Evolutionary conservation across 78 protist genomes (phyloP).

Genomic region (Pigoraptor vietnamica): DNA sequence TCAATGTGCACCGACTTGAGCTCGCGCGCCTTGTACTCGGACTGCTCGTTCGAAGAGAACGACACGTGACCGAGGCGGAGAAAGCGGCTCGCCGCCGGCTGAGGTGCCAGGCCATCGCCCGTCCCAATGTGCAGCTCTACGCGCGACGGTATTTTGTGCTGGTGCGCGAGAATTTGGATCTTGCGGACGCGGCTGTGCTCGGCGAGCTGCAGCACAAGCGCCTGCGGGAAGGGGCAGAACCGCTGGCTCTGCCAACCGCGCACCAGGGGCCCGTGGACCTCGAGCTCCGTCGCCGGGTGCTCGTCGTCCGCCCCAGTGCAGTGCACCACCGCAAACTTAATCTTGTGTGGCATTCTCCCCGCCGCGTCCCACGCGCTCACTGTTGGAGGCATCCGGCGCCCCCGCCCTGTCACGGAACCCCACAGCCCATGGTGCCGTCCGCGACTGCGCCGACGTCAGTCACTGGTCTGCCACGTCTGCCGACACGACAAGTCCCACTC

Average conservation of each 20-base stretch:
- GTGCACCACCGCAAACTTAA: neutral
- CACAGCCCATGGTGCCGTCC: too few relatives aligned
- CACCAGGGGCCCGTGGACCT: neutral
- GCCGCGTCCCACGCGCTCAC: neutral
- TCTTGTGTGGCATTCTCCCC: neutral
- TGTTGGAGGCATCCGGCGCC: too few relatives aligned
- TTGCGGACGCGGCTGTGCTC: neutral
- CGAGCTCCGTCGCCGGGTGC: slow-evolving; percentile 30
- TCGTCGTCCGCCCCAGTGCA: slow-evolving; percentile 14
- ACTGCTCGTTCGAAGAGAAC: slow-evolving; percentile 14
- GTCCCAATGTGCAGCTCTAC: slow-evolving; percentile 36
- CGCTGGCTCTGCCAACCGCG: slow-evolving; percentile 38
- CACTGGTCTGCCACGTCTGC: too few relatives aligned
- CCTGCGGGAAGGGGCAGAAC: slow-evolving; percentile 44
- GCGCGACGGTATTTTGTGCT: slow-evolving; percentile 25
- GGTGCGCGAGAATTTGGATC: slow-evolving; percentile 37
- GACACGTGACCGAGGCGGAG: slow-evolving; percentile 33
- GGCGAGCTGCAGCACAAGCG: slow-evolving; percentile 22
- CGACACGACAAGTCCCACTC: too few relatives aligned
- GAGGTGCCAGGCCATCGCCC: neutral
- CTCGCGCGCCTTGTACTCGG: slow-evolving; percentile 37
- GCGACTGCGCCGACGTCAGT: too few relatives aligned
- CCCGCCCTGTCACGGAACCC: too few relatives aligned
- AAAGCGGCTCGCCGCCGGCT: neutral
- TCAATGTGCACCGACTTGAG: slow-evolving; percentile 38